Evolutionary conservation across 257 asterid genomes (phyloP).

Genomic region (Schizonepeta tenuifolia): DNA sequence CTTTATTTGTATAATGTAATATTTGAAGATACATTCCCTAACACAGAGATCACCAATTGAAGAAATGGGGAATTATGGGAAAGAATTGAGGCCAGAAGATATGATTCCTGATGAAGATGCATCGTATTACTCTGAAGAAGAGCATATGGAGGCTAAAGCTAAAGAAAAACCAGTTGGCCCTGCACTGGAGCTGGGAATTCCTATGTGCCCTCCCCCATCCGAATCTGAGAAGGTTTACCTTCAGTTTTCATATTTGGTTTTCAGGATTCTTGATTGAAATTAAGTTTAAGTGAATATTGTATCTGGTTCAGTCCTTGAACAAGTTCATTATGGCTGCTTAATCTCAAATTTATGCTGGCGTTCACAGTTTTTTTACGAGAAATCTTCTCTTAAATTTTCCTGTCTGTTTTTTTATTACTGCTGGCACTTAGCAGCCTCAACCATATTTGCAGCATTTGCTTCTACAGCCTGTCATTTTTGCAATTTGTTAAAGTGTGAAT

Average conservation of each 20-base stretch:
- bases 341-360: background rate
- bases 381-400: background rate
- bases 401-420: background rate
- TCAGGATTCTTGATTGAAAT: background rate
- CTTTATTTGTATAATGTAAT: slow-evolving; percentile 17
- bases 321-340: slow-evolving; percentile 6
- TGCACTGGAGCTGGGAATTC: slow-evolving; percentile 92
- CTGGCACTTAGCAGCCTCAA: background rate
- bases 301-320: background rate
- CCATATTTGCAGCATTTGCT: slow-evolving; percentile 5
- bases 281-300: background rate
- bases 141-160: slow-evolving; percentile 59
- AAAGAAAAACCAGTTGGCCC: slow-evolving; percentile 97
- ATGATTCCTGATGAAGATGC: slow-evolving; percentile 89
- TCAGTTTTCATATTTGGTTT: slow-evolving; percentile 3
- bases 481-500: background rate
- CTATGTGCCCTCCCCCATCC: slow-evolving; percentile 81
- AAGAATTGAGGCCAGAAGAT: slow-evolving; percentile 83
- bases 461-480: background rate
- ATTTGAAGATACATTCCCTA: slow-evolving; percentile 1
- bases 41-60: slow-evolving; percentile 73
- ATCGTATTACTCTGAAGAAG: slow-evolving; percentile 88
- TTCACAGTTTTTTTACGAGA: background rate
- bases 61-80: slow-evolving; percentile 69
- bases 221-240: slow-evolving; percentile 66